These are phyloP conservation scores for Forsythia suspensa DNA, from an alignment of 257 asterid genomes.

Conservation along the genomic window DNA sequence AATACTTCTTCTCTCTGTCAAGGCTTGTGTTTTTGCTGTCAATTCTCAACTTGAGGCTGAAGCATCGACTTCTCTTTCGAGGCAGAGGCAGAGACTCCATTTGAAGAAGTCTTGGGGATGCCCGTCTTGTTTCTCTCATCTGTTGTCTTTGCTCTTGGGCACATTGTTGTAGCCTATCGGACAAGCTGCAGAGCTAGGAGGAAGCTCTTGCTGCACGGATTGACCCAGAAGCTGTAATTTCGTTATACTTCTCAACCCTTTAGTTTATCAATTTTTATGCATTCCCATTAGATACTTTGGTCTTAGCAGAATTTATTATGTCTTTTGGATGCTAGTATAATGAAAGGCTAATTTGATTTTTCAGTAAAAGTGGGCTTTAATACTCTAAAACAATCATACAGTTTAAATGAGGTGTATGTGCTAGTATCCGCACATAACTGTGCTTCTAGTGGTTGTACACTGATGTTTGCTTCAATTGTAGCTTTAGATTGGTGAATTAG, in stretches of 20 bases:
- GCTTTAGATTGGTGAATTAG: background rate
- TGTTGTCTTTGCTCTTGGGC: constrained; percentile 95
- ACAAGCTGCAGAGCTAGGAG: constrained; percentile 92
- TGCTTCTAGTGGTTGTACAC: constrained; percentile 4
- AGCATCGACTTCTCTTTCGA: constrained; percentile 66
- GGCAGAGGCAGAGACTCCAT: constrained; percentile 85
- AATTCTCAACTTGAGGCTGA: constrained; percentile 82
- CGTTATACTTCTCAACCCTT: background rate
- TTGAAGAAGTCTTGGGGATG: constrained; percentile 97
- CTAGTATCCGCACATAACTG: background rate
- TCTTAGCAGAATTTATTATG: background rate
- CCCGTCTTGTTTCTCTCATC: constrained; percentile 94
- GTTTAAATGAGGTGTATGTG: background rate
- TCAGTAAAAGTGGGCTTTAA: constrained; percentile 2
- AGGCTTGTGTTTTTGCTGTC: constrained; percentile 80
- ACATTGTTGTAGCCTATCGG: constrained; percentile 87
- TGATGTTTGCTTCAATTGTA: background rate
- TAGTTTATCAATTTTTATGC: background rate
- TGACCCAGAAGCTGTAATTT: constrained; percentile 90
- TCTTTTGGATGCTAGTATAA: background rate
- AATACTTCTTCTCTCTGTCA: constrained; percentile 67
- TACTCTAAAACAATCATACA: background rate
- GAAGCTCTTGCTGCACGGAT: constrained; percentile 84
- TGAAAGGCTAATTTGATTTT: background rate
- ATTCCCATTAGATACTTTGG: background rate